Conservation (phyloP, 2,329 filamentous ascomycete genomes). For the Xylariaceae sp. region DNA sequence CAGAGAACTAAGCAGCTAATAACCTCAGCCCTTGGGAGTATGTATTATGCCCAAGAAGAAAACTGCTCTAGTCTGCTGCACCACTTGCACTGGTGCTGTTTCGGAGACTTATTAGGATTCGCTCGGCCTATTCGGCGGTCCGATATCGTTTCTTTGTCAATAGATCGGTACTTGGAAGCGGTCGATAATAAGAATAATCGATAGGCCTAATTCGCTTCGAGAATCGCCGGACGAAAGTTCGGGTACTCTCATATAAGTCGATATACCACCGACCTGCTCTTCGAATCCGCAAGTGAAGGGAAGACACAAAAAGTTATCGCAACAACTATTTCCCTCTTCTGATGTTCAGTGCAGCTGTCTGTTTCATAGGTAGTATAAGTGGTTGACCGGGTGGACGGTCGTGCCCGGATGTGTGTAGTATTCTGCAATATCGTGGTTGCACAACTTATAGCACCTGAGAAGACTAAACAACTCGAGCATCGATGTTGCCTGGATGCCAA, state of each 20-base stretch:
- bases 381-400: slow-evolving; percentile 16
- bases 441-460: slow-evolving; percentile 13
- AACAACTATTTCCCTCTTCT: slow-evolving; percentile 31
- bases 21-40: no score
- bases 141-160: slow-evolving; percentile 20
- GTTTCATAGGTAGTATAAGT: neutral
- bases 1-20: slow-evolving; percentile 9
- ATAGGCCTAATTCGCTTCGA: slow-evolving; percentile 8
- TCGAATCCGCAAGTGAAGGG: slow-evolving; percentile 9
- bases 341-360: slow-evolving; percentile 34
- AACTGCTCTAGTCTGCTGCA: slow-evolving; percentile 1
- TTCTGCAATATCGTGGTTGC: slow-evolving; percentile 23
- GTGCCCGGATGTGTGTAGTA: slow-evolving; percentile 15
- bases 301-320: neutral
- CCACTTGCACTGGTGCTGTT: slow-evolving; percentile 1
- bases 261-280: slow-evolving; percentile 14
- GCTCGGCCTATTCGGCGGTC: slow-evolving; percentile 25
- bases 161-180: neutral
- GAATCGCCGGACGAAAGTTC: slow-evolving; percentile 2
- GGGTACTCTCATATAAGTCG: neutral
- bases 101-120: slow-evolving; percentile 25
- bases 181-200: slow-evolving; percentile 10
- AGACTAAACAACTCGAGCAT: slow-evolving; percentile 15
- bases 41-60: slow-evolving; percentile 8
- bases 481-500: slow-evolving; percentile 27